Evolutionary conservation across 2,329 filamentous ascomycete genomes (phyloP), one percentile per base, ranked within the genome.

Genomic region (Arthroderma sp.): DNA sequence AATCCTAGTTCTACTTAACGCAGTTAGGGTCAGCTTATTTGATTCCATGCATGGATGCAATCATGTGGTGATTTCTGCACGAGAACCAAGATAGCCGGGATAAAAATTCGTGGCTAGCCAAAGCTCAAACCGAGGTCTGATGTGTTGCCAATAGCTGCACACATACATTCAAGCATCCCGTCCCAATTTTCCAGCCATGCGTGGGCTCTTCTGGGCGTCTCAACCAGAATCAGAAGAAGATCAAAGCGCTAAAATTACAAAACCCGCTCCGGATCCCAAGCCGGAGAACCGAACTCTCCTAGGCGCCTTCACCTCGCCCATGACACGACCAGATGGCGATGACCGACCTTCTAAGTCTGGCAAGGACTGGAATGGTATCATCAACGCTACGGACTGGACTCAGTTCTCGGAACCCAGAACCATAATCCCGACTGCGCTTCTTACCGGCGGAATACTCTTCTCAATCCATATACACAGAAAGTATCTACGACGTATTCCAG

Each of bases 401-500:
- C 56, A 59, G 29, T 67, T 65, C 50, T 56, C 53, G 40, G 63
- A 67, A 44, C 50, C 56, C 1, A 51, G 55, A 47, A 66, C 62
- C 11, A 45, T 67, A 32, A 44, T 66, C 28, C 56, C 65, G 10
- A 66, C 63, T 3, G 34, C 60, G 5, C 52, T 67, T 15, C 54
- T 68, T 15, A 66, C 65, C 3, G 57, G 59, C 36, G 58, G 58
- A 4, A 65, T 68, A 40, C 50, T 68, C 3, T 47, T 61, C 40
- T 55, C 56, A 11, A 47, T 63, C 5, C 56, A 57, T 42, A 49
- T 68, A 47, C 63, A 65, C 46, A 58, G 60, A 36, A 55, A 55
- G 22, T 91, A 88, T 59, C 69, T 98, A 40, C 82, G 86, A 32
- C 83, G 91, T 43, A 86, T 96, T 46, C 87, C 87, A 3, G 81